Evolutionary conservation across 306 rosid genomes (phyloP), one percentile per base, ranked within the genome.

Genomic region (Vigna trinervia): DNA sequence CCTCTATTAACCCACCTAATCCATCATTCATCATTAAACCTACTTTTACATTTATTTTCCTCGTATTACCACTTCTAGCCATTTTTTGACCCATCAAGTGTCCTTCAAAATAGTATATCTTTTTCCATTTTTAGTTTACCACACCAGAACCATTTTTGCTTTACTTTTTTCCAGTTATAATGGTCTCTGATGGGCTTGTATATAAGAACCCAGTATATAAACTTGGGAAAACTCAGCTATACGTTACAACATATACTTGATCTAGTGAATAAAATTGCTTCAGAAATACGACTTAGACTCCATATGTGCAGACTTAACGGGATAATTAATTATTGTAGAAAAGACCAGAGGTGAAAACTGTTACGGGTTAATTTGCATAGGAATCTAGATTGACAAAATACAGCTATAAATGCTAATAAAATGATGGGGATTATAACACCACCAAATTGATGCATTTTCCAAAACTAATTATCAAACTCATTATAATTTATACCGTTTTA

Each of bases 11-110:
- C 48, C 17, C 87, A 2, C 71, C 87, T 15, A 57, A 30, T 70
- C 22, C 17, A 75, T 87, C 94, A 30, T 71, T 82, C 38, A 89
- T 71, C 71, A 84, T 60, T 72, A 89, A 76, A 63, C 77, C 92
- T 23, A 32, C 68, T n/a, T 71, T 11, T 47, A 73, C 82, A 28
- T 43, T 84, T 70, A 68, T 79, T 7, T 22, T 84, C 26, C 19
- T 82, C 62, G 60, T 90, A 80, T 48, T 65, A 56, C 66, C 78
- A 4, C 47, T 79, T 39, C 54, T 79, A 64, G 76, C 73, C 39
- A 39, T 78, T 53, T 80, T 87, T 79, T 87, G 82, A 86, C 73
- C 65, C 17, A 75, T 79, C 41, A 0, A 76, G 71, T 81, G 81
- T 80, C 77, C 70, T 83, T 73, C 62, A 34, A 10, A 47, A 59